phyloP scores from a whole-genome alignment of 2,329 filamentous ascomycete species.

The Phialocephala sp. region DNA sequence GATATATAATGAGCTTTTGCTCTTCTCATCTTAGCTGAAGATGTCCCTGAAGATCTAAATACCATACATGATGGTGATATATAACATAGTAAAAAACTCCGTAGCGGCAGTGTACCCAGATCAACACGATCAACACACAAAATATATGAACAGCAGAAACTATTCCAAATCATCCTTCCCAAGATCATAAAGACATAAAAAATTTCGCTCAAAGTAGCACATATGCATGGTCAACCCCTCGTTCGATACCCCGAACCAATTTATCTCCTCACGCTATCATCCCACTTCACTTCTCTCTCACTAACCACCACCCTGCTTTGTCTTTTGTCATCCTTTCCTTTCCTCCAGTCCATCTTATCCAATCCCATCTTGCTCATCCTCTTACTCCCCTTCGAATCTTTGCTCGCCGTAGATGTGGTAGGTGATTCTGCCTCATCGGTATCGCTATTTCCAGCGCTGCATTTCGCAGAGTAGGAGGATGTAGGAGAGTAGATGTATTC shows the following conservation, averaged over 20 bases:
- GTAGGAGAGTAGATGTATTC: constrained; percentile 80
- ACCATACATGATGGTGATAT: constrained; percentile 1
- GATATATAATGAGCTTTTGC: constrained; percentile 8
- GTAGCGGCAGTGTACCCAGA: neutral
- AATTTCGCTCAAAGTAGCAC: constrained; percentile 18
- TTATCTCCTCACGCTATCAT: constrained; percentile 22
- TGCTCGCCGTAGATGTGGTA: constrained; percentile 19
- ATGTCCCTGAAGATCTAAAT: neutral
- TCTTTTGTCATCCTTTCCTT: constrained; percentile 29
- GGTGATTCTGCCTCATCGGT: constrained; percentile 24
- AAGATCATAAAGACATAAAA: constrained; percentile 27
- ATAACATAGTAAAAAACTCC: constrained; percentile 10
- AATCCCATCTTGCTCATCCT: constrained; percentile 36
- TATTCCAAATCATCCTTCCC: constrained; percentile 17
- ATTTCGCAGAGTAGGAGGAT: constrained; percentile 49
- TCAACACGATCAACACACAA: constrained; percentile 14
- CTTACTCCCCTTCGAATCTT: constrained; percentile 28
- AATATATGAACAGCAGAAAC: constrained; percentile 18
- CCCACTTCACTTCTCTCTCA: constrained; percentile 35
- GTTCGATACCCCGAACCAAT: neutral
- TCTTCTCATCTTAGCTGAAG: neutral
- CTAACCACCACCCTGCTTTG: constrained; percentile 26
- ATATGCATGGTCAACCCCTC: constrained; percentile 19
- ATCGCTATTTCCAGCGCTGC: constrained; percentile 41
- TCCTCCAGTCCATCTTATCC: constrained; percentile 38